Conservation (phyloP, 768 basidiomycete genomes). For the Termitomyces sp. region DNA sequence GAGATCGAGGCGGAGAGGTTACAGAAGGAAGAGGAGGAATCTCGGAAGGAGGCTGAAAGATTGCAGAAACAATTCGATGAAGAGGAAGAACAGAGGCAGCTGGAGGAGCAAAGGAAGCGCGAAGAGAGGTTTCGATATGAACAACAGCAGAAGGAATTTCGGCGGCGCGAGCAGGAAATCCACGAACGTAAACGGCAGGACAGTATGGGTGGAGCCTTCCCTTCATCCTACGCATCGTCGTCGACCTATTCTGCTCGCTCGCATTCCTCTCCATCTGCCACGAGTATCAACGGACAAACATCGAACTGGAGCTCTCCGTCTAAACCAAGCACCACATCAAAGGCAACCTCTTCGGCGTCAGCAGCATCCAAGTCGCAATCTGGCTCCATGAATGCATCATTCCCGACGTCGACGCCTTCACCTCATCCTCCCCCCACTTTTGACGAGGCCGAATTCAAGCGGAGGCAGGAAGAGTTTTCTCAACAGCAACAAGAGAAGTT, state of each 20-base stretch:
- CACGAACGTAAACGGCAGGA: conserved; percentile 47
- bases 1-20: conserved; percentile 27
- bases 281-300: conserved; percentile 24
- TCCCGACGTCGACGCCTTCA: conserved; percentile 20
- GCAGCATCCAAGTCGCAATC: conserved; percentile 23
- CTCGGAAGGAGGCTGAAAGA: conserved; percentile 23
- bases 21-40: conserved; percentile 25
- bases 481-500: conserved; percentile 69
- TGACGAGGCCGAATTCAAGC: conserved; percentile 57
- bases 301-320: conserved; percentile 28
- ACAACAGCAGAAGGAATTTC: conserved; percentile 41
- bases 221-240: conserved; percentile 24
- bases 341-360: conserved; percentile 23
- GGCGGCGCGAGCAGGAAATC: conserved; percentile 43
- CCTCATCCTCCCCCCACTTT: conserved; percentile 17
- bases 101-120: conserved; percentile 27
- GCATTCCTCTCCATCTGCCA: conserved; percentile 9
- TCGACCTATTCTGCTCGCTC: conserved; percentile 11
- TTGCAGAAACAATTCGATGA: conserved; percentile 23
- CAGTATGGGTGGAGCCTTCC: conserved; percentile 31
- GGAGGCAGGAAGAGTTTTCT: conserved; percentile 62
- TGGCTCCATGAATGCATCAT: conserved; percentile 34
- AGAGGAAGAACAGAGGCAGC: conserved; percentile 23
- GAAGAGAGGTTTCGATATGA: conserved; percentile 24
- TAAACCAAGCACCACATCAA: conserved; percentile 23